Evolutionary conservation across 306 rosid species (phyloP), one percentile per base, ranked within the genome.

Genomic region (Vigna trinervia): DNA sequence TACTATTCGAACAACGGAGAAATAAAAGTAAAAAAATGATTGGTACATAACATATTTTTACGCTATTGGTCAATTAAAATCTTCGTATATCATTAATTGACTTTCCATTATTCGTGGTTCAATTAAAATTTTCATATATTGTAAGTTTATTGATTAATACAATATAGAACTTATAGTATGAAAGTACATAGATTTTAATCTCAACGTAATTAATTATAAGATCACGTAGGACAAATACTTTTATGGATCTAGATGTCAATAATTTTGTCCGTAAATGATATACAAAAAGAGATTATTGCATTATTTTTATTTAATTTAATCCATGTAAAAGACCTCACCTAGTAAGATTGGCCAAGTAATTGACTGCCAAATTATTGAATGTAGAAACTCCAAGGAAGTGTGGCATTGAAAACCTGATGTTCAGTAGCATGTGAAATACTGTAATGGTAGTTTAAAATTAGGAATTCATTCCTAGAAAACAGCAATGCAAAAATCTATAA

Each of bases 401-500:
- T 30, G 34, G 34, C 65, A 80, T 8, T 43, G 28, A 41, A 80
- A 73, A 13, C n/a, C 7, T 41, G 9, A 19, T 19, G 56, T 43
- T 41, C 36, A 9, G 53, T 60, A 69, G 65, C 52, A 69, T 56
- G 22, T 22, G 43, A 52, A 71, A 57, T 74, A 19, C 59, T 50
- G 69, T 64, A 59, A 60, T 54, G 34, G 48, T 23, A 65, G 38
- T 32, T 76, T 71, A 61, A 66, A 12, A 56, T 17, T 60, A 52
- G 26, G 15, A 74, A 54, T 62, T 47, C 68, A 68, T 78, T 54
- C 59, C 30, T 12, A 51, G 56, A 74, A 45, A 77, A 52, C 30
- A 78, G 47, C 53, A 52, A 22, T 63, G 46, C 26, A 71, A 64
- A 74, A 58, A 82, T 36, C 30, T 47, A 81, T 62, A 12, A 69